phyloP scores from a whole-genome alignment of 2,329 filamentous ascomycete genomes.

The Pestalotiopsis sp. region DNA sequence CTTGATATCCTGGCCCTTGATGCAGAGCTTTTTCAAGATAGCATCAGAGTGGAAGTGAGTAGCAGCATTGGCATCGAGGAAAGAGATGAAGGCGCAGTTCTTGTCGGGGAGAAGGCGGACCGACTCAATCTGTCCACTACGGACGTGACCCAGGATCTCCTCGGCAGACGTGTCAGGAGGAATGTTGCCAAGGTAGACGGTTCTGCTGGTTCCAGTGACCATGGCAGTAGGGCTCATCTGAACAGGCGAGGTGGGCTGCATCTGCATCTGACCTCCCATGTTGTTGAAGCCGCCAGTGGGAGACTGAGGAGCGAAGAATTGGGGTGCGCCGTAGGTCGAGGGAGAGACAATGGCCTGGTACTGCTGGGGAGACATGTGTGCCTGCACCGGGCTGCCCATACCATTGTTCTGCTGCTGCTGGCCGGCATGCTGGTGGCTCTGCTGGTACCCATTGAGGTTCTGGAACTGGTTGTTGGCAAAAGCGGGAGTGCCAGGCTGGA shows the following conservation, averaged over 20 bases:
- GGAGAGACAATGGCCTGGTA: constrained; percentile 88
- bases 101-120: constrained; percentile 95
- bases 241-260: constrained; percentile 73
- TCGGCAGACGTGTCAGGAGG: constrained; percentile 96
- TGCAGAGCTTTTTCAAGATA: constrained; percentile 98
- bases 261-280: constrained; percentile 59
- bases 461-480: constrained; percentile 94
- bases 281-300: constrained; percentile 76
- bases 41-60: constrained; percentile 99
- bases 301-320: constrained; percentile 85
- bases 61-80: constrained; percentile 94
- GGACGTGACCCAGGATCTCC: constrained; percentile 93
- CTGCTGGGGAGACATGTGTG: constrained; percentile 76
- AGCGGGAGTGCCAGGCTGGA: constrained; percentile 90
- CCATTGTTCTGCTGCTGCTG: constrained; percentile 53
- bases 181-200: constrained; percentile 97
- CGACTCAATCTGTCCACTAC: constrained; percentile 98
- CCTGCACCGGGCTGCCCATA: constrained; percentile 74
- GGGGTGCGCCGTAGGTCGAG: constrained; percentile 77
- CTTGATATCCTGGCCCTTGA: constrained; percentile 99
- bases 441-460: constrained; percentile 77
- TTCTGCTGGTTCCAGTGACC: constrained; percentile 89
- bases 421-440: constrained; percentile 51
- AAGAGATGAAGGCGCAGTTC: constrained; percentile 99
- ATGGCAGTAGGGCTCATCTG: constrained; percentile 73